Evolutionary conservation across 1,284 basidiomycete genomes (phyloP).

Genomic region (Somion occarium): DNA sequence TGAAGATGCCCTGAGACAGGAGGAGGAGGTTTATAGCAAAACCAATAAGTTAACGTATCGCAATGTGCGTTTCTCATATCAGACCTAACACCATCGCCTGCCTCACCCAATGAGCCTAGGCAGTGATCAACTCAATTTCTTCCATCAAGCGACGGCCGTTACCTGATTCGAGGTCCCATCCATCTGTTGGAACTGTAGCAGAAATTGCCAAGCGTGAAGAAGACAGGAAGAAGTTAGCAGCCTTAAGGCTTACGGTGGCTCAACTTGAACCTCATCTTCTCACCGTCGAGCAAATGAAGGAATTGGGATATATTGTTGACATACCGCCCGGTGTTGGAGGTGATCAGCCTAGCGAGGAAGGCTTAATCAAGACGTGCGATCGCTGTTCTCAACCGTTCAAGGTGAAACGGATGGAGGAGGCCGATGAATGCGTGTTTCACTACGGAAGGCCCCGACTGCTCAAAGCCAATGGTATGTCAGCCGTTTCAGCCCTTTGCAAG

Average conservation of each 20-base stretch:
- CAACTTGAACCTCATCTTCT: slow-evolving; percentile 58
- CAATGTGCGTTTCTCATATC: slow-evolving; percentile 45
- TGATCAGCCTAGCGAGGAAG: slow-evolving; percentile 59
- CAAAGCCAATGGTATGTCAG: slow-evolving; percentile 49
- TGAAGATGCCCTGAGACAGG: slow-evolving; percentile 74
- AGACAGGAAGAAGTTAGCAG: slow-evolving; percentile 50
- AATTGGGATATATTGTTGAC: slow-evolving; percentile 70
- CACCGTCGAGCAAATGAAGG: slow-evolving; percentile 49
- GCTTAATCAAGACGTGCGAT: slow-evolving; percentile 68
- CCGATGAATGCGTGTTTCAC: slow-evolving; percentile 74
- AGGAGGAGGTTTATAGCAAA: slow-evolving; percentile 68
- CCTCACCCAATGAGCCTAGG: slow-evolving; percentile 37
- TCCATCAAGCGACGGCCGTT: slow-evolving; percentile 65
- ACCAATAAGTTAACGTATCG: slow-evolving; percentile 76
- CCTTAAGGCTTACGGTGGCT: slow-evolving; percentile 50
- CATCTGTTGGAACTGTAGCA: slow-evolving; percentile 78
- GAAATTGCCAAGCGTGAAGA: slow-evolving; percentile 58
- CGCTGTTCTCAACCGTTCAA: slow-evolving; percentile 69
- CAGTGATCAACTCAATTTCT: slow-evolving; percentile 68
- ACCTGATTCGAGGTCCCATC: slow-evolving; percentile 59
- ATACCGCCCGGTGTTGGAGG: slow-evolving; percentile 63
- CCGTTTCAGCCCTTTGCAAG: slow-evolving; percentile 8
- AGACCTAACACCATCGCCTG: not conserved
- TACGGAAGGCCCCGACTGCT: slow-evolving; percentile 65
- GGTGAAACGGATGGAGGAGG: slow-evolving; percentile 55